Base-by-base conservation (phyloP, 768 basidiomycete species). In the Sporobolomyces pararoseus region DNA sequence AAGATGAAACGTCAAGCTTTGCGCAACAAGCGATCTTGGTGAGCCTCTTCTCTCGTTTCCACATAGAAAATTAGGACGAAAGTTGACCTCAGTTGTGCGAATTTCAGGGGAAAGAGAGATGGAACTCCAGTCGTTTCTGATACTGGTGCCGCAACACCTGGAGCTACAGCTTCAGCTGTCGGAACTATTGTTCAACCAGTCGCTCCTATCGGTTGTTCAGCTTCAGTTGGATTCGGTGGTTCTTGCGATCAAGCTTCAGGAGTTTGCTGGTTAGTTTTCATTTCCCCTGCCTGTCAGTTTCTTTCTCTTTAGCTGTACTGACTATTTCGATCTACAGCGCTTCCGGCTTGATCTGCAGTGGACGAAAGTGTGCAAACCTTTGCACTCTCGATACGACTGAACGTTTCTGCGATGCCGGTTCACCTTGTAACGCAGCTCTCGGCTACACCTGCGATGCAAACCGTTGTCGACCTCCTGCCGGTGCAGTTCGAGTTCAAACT, bases 301-400 rank as follows among this genome's bases (percentile, higher is more conserved):
- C 27, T 35, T 37, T 27, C 34, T 19, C 3, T 9, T 17, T 9
- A 9, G 39, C 17, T 17, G 39, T 17, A 42, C 39, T 17, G 10
- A 9, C 39, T 42, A 9, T n/a, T n/a, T 44, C 34, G 4, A 7
- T 9, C 32, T 29, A 1, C 53, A 73, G 71, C 62, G 29, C 51
- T 12, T 25, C 65, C 12, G 72, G 72, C 6, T 55, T 69, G 34
- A 66, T 57, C 12, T 73, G 72, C 65, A 37, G 50, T 25, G 63
- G 60, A 31, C 53, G 61, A 25, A 25, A 39, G 27, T 73, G 72
- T 57, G 29, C 42, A 2, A 32, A 62, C n/a, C n/a, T 66, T 21
- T 73, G 72, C 60, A 23, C 37, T 14, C 62, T 66, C 62, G 61
- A 68, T 55, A 66, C 68, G 32, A 59, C 61, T 64, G 72, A 73